These are phyloP conservation scores for Alternaria sp. DNA, from an alignment of 2,329 filamentous ascomycete species.

Conservation along the genomic window DNA sequence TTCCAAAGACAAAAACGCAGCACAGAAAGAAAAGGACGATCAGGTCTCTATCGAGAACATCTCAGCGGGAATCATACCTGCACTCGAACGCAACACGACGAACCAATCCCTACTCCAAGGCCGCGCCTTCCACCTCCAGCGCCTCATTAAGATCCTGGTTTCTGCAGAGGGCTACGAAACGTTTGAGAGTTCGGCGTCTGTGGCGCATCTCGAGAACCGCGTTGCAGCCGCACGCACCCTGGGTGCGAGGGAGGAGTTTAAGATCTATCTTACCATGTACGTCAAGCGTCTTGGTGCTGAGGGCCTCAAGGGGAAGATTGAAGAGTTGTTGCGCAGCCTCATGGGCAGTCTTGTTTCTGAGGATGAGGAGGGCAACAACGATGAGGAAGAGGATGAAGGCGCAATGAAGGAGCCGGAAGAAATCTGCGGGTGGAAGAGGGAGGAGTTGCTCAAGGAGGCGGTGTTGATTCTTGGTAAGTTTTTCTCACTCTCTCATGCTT, in stretches of 20 bases:
- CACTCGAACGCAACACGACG: conserved; percentile 92
- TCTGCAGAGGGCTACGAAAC: conserved; percentile 90
- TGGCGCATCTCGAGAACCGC: conserved; percentile 94
- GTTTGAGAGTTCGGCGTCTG: conserved; percentile 89
- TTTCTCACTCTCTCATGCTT: not conserved
- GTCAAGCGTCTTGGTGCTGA: conserved; percentile 94
- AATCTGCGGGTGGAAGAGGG: conserved; percentile 90
- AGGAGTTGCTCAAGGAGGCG: conserved; percentile 86
- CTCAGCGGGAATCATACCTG: conserved; percentile 91
- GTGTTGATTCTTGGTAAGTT: conserved; percentile 83
- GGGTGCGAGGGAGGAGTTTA: conserved; percentile 89
- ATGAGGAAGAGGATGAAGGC: conserved; percentile 60
- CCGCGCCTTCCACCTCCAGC: conserved; percentile 87
- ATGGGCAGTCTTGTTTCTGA: conserved; percentile 73
- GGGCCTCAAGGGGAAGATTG: conserved; percentile 84
- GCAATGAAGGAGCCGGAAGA: conserved; percentile 67
- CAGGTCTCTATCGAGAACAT: conserved; percentile 66
- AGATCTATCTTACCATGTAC: conserved; percentile 96
- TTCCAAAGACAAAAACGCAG: conserved; percentile 51
- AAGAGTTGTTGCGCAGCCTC: conserved; percentile 85
- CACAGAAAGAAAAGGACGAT: conserved; percentile 53
- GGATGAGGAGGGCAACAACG: conserved; percentile 63
- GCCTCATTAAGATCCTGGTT: conserved; percentile 87
- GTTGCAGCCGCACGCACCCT: conserved; percentile 88
- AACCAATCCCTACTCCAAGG: conserved; percentile 91